Conservation (phyloP, 768 basidiomycete genomes). For the Pholiota molesta region DNA sequence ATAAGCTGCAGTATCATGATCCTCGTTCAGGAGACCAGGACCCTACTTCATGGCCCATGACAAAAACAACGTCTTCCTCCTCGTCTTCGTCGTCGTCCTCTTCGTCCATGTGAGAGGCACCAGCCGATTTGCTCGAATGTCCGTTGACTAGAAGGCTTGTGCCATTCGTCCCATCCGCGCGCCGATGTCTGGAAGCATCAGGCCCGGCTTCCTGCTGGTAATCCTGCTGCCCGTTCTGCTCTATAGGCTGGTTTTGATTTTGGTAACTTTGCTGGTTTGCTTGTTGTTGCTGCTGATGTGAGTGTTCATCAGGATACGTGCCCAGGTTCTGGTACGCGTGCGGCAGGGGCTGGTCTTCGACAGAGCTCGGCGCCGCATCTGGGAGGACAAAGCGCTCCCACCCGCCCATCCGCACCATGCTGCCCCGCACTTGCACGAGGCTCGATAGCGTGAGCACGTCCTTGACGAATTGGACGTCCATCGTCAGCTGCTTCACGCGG, state of each 20-base stretch:
- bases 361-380: slow-evolving; percentile 53
- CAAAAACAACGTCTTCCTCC: slow-evolving; percentile 13
- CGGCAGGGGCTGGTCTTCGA: slow-evolving; percentile 31
- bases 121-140: neutral
- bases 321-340: slow-evolving; percentile 12
- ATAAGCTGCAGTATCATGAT: neutral
- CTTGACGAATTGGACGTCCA: slow-evolving; percentile 58
- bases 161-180: neutral
- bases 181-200: neutral
- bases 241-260: neutral
- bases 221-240: neutral
- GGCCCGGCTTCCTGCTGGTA: neutral
- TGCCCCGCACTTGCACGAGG: slow-evolving; percentile 68
- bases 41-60: slow-evolving; percentile 12
- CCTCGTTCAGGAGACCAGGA: slow-evolving; percentile 10
- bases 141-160: neutral
- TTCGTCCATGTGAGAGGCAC: neutral
- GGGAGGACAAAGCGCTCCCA: slow-evolving; percentile 71
- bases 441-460: slow-evolving; percentile 72
- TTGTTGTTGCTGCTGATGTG: neutral
- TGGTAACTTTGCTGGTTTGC: neutral
- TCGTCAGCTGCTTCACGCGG: slow-evolving; percentile 72
- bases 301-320: slow-evolving; percentile 1
- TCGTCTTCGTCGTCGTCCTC: slow-evolving; percentile 13
- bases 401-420: slow-evolving; percentile 69